Evolutionary conservation across 495 filamentous ascomycete species (phyloP), one percentile per base, ranked within the genome.

Genomic region (Hypomontagnella submonticulosa): DNA sequence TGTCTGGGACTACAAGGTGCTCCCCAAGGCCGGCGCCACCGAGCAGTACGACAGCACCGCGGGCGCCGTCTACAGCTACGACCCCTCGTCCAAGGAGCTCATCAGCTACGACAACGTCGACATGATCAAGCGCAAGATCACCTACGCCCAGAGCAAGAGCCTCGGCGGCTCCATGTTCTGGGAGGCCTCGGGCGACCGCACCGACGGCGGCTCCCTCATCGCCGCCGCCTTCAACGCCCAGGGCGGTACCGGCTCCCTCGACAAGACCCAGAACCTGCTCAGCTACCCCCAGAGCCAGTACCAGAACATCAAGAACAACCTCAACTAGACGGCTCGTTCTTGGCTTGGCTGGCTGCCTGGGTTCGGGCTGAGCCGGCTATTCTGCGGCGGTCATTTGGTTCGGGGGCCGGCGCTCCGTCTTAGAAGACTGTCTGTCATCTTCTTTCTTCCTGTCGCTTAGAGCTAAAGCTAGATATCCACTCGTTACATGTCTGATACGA

Each of bases 161-260:
- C 80, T 97, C 3, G 92, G 87, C 1, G 92, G 93, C 18, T 86
- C 82, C 2, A 96, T 97, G 92, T 97, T 90, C 85, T 97, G 93
- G 92, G 93, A 97, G 77, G 87, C 85, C 36, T 92, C 87, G 61
- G 87, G 80, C 10, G 93, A 97, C 76, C 85, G 84, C 70, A 78
- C 46, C 1, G 85, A 79, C 4, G 76, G 77, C n/a, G 83, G 81
- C 40, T 89, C 87, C 67, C 66, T 93, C 74, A 88, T 94, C 47
- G 79, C 76, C 6, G 82, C 82, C 4, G 84, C 87, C 0, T 75
- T 44, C 34, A 53, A 37, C 9, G 54, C 58, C 0, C 70, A 82
- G 48, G 79, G 79, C 10, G 65, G 67, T n/a, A 19, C 55, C 0
- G 57, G 49, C 42, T 63, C 68, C 15, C 53, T 82, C 27, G 80